These are phyloP conservation scores for Hysterangium stoloniferum DNA, from an alignment of 768 basidiomycete species.

Conservation along the genomic window DNA sequence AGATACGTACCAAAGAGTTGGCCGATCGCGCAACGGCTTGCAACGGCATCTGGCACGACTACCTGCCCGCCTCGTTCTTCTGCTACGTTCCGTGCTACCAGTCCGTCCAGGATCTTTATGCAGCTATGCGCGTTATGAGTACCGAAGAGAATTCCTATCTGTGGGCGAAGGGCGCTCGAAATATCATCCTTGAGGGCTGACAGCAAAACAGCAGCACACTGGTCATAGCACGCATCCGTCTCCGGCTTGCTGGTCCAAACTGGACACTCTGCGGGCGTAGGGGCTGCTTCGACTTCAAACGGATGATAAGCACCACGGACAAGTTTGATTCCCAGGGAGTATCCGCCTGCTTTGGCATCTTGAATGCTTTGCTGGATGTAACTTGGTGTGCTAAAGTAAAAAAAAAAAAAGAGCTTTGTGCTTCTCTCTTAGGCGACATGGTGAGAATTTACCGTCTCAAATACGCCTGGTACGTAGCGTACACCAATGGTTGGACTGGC, in stretches of 20 bases:
- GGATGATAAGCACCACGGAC: slow-evolving; percentile 90
- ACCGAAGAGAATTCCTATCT: slow-evolving; percentile 70
- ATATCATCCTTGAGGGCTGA: slow-evolving; percentile 48
- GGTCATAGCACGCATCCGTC: slow-evolving; percentile 70
- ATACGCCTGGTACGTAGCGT: slow-evolving; percentile 87
- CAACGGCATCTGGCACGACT: slow-evolving; percentile 43
- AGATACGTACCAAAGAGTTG: slow-evolving; percentile 69
- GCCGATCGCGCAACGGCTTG: slow-evolving; percentile 63
- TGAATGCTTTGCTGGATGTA: slow-evolving; percentile 57
- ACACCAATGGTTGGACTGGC: slow-evolving; percentile 57
- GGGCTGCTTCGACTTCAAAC: slow-evolving; percentile 55
- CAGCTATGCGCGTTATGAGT: slow-evolving; percentile 80
- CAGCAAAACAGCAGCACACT: slow-evolving; percentile 51
- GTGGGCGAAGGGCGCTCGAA: slow-evolving; percentile 20
- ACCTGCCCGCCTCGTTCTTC: slow-evolving; percentile 26
- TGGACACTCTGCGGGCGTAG: slow-evolving; percentile 37
- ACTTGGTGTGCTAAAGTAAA: slow-evolving; percentile 47
- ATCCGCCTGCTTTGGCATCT: slow-evolving; percentile 58
- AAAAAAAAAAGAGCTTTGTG: background rate
- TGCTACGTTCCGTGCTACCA: slow-evolving; percentile 52
- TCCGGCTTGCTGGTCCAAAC: slow-evolving; percentile 63
- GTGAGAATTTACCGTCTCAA: slow-evolving; percentile 48
- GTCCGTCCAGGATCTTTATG: slow-evolving; percentile 48
- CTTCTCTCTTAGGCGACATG: background rate
- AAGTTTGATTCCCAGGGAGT: slow-evolving; percentile 82